Evolutionary conservation across 192 early-diverging fungal genomes (phyloP).

Genomic region (Podila clonocystis): DNA sequence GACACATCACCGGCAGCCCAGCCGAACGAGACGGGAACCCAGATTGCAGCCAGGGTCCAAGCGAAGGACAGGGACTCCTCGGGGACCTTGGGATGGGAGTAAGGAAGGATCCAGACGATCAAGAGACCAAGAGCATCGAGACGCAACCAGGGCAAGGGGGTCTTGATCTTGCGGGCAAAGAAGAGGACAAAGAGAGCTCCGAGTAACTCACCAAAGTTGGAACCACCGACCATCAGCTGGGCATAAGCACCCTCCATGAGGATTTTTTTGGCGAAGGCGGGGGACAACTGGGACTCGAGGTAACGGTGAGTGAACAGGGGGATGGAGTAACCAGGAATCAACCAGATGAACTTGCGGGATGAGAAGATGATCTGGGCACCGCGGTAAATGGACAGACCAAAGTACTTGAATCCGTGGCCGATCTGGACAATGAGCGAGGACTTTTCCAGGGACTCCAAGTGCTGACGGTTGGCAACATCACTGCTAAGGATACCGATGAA

Average conservation of each 20-base stretch:
- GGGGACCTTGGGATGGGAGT: slow-evolving; percentile 14
- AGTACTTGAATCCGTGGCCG: slow-evolving; percentile 51
- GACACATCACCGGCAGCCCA: slow-evolving; percentile 71
- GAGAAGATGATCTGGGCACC: slow-evolving; percentile 61
- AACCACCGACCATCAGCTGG: slow-evolving; percentile 63
- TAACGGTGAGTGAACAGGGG: slow-evolving; percentile 66
- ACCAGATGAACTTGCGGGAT: slow-evolving; percentile 62
- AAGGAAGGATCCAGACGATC: slow-evolving; percentile 49
- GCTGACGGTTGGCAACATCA: slow-evolving; percentile 19
- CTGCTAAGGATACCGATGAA: slow-evolving; percentile 46
- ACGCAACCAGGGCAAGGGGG: slow-evolving; percentile 65
- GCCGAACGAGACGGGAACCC: slow-evolving; percentile 63
- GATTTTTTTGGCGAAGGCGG: slow-evolving; percentile 58
- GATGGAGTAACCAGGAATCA: slow-evolving; percentile 66
- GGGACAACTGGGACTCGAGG: slow-evolving; percentile 60
- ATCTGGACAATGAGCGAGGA: slow-evolving; percentile 27
- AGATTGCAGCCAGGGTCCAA: slow-evolving; percentile 59
- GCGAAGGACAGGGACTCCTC: slow-evolving; percentile 35
- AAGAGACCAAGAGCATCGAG: slow-evolving; percentile 59
- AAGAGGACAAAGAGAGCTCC: slow-evolving; percentile 62
- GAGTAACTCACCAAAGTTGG: slow-evolving; percentile 69
- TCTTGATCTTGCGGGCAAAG: slow-evolving; percentile 58
- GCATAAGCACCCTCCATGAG: slow-evolving; percentile 54
- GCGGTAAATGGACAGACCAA: slow-evolving; percentile 53
- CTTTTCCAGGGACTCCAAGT: slow-evolving; percentile 7